A percentile compares a stretch with the other conserved stretches of the same genome.
Conservation (phyloP, 768 basidiomycete genomes). For the Favolaschia claudopus region DNA sequence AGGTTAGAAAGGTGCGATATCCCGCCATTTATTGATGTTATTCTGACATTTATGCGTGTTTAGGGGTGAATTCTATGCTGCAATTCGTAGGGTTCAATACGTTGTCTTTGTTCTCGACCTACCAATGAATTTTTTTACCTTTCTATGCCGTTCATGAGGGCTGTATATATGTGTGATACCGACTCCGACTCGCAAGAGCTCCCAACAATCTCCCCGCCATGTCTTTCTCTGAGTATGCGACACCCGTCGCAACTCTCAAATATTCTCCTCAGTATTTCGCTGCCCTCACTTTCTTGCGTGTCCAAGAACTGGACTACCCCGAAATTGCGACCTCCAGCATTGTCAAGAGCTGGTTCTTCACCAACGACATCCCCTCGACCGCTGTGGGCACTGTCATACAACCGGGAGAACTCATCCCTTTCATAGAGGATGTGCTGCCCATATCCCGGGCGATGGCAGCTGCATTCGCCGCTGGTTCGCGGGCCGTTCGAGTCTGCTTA, state of each 20-base stretch:
- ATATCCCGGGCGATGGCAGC: not conserved
- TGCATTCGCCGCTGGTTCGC: not conserved
- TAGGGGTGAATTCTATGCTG: too few relatives aligned
- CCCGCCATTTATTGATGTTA: too few relatives aligned
- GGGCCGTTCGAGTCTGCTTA: not conserved
- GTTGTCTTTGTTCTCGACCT: too few relatives aligned
- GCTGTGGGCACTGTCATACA: not conserved
- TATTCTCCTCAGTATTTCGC: slow-evolving; percentile 4
- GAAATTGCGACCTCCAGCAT: not conserved
- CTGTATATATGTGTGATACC: too few relatives aligned
- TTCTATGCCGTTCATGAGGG: too few relatives aligned
- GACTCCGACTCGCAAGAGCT: too few relatives aligned
- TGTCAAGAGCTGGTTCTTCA: slow-evolving; percentile 3
- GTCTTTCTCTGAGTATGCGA: not conserved
- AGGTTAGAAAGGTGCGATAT: too few relatives aligned
- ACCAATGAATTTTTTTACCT: too few relatives aligned
- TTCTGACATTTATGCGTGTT: too few relatives aligned
- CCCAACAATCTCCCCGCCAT: not conserved
- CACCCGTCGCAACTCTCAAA: not conserved
- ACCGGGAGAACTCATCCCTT: slow-evolving; percentile 6
- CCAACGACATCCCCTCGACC: not conserved
- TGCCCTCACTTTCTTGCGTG: not conserved
- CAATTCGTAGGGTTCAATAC: too few relatives aligned
- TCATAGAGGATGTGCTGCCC: not conserved
- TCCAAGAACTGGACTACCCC: not conserved